phyloP scores from a whole-genome alignment of 2,329 filamentous ascomycete species.

The Penicillium sp. region DNA sequence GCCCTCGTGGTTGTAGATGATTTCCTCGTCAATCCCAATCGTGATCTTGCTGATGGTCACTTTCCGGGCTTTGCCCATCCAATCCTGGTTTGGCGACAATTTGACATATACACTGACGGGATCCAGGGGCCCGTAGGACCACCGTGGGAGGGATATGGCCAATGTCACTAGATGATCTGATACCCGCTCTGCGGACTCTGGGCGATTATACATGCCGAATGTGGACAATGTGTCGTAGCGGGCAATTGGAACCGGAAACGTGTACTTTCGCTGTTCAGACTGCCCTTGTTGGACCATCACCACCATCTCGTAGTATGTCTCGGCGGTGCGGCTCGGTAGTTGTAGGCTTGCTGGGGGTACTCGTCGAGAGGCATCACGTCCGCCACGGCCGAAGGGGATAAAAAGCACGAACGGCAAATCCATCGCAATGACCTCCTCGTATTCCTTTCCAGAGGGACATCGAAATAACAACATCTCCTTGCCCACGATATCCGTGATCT shows the following conservation, averaged over 20 bases:
- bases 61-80: conserved; percentile 81
- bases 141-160: conserved; percentile 84
- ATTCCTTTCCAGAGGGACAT: conserved; percentile 75
- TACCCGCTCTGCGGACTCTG: conserved; percentile 78
- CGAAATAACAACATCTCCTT: conserved; percentile 92
- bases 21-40: conserved; percentile 90
- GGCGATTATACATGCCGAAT: conserved; percentile 99
- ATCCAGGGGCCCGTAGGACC: conserved; percentile 94
- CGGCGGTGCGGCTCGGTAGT: conserved; percentile 85
- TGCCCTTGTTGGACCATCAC: conserved; percentile 92
- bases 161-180: conserved; percentile 88
- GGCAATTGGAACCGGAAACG: conserved; percentile 83
- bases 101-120: conserved; percentile 96
- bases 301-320: conserved; percentile 95
- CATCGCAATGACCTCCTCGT: conserved; percentile 88
- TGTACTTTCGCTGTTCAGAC: conserved; percentile 80
- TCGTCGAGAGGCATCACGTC: conserved; percentile 80
- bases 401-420: conserved; percentile 96
- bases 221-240: conserved; percentile 96
- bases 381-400: conserved; percentile 88
- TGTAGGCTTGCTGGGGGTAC: conserved; percentile 91
- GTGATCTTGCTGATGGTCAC: conserved; percentile 94
- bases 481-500: conserved; percentile 86
- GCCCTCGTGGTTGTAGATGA: conserved; percentile 97
- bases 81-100: conserved; percentile 84